phyloP scores from a whole-genome alignment of 441 rosid genomes.

The Gossypium schwendimanii region DNA sequence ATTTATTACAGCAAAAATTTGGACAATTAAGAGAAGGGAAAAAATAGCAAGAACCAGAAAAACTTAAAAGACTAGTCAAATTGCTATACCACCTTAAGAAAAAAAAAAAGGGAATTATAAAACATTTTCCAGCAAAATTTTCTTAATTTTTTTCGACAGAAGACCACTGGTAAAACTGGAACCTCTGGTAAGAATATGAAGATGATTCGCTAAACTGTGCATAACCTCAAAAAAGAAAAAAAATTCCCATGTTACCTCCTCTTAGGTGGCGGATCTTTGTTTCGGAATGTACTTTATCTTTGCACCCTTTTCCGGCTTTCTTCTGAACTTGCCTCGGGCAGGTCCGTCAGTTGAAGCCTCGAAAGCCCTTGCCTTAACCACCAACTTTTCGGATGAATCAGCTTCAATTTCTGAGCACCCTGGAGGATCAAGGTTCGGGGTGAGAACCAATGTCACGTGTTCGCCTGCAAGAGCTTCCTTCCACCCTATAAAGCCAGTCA shows the following conservation, averaged over 20 bases:
- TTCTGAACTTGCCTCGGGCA: slow-evolving; percentile 36
- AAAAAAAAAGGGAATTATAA: slow-evolving; percentile 11
- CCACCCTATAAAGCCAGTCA: slow-evolving; percentile 55
- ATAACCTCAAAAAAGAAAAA: slow-evolving; percentile 27
- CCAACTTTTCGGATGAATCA: slow-evolving; percentile 15
- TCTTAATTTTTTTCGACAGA: slow-evolving; percentile 34
- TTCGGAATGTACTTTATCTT: slow-evolving; percentile 77
- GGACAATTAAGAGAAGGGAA: slow-evolving; percentile 4
- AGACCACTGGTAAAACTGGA: slow-evolving; percentile 61
- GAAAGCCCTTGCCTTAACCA: slow-evolving; percentile 17
- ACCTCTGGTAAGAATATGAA: slow-evolving; percentile 48
- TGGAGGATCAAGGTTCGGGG: slow-evolving; percentile 32
- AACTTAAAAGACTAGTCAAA: neutral
- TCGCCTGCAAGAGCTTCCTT: slow-evolving; percentile 64
- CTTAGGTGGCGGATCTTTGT: slow-evolving; percentile 39
- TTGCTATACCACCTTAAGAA: slow-evolving; percentile 16
- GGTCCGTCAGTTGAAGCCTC: slow-evolving; percentile 24
- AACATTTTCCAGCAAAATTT: slow-evolving; percentile 20
- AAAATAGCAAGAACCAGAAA: neutral
- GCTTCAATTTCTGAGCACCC: slow-evolving; percentile 18
- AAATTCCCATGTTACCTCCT: slow-evolving; percentile 9
- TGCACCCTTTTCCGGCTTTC: slow-evolving; percentile 49
- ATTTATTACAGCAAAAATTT: slow-evolving; percentile 33
- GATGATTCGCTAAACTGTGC: slow-evolving; percentile 33
- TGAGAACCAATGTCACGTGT: slow-evolving; percentile 56